A percentile compares a stretch with the other conserved stretches of the same genome.
phyloP scores from a whole-genome alignment of 305 asterid species.

The Nicotiana rustica region DNA sequence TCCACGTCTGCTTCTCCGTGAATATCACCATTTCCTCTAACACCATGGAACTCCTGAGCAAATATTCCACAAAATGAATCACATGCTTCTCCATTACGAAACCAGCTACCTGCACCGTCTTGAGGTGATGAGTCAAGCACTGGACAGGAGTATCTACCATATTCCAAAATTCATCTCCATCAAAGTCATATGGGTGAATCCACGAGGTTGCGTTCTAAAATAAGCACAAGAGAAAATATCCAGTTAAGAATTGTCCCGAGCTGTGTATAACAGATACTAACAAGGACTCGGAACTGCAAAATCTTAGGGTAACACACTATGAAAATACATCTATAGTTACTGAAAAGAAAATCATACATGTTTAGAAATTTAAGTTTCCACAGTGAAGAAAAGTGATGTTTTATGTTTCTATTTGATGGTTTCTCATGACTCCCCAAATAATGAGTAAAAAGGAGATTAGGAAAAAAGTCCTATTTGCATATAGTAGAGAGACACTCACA shows the following conservation, averaged over 20 bases:
- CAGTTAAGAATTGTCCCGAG: background rate
- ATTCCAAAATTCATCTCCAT: slow-evolving; percentile 22
- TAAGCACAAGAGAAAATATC: background rate
- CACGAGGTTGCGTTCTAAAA: background rate
- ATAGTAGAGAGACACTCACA: too few species aligned
- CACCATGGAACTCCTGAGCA: background rate
- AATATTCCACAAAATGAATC: slow-evolving; percentile 25
- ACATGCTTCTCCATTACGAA: background rate
- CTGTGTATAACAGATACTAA: background rate
- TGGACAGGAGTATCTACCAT: slow-evolving; percentile 1
- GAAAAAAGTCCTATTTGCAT: background rate
- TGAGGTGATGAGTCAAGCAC: slow-evolving; percentile 19
- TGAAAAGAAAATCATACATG: background rate
- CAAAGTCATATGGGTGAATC: slow-evolving; percentile 6
- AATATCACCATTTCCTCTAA: slow-evolving; percentile 17
- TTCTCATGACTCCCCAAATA: slow-evolving; percentile 2
- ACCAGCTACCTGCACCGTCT: slow-evolving; percentile 23
- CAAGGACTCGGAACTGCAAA: background rate
- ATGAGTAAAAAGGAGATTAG: background rate
- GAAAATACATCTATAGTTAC: background rate
- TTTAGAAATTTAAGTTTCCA: background rate
- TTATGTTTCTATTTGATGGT: background rate
- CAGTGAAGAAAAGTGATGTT: background rate
- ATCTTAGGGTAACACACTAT: background rate
- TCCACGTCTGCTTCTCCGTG: background rate